Conservation (phyloP, 352 stramenopile species). For the Peronospora tabacina region DNA sequence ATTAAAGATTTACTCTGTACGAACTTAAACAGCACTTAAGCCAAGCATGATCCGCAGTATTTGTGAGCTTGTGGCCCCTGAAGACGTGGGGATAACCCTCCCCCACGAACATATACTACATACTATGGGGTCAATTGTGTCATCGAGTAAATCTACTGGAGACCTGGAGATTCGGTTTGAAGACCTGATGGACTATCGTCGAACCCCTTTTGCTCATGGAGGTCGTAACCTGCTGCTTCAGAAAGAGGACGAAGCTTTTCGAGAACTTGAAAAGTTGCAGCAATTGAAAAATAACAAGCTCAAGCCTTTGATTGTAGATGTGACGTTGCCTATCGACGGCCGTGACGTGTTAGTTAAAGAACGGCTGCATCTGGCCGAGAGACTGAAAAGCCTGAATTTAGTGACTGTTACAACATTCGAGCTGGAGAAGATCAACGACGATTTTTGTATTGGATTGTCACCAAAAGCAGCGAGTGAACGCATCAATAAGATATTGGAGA, state of each 20-base stretch:
- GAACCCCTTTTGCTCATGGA: conserved; percentile 25
- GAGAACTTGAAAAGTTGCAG: conserved; percentile 45
- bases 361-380: conserved; percentile 29
- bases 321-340: conserved; percentile 43
- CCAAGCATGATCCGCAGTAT: conserved; percentile 49
- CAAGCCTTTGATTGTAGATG: conserved; percentile 40
- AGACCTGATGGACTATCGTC: conserved; percentile 48
- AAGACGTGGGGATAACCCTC: conserved; percentile 33
- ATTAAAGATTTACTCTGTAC: background rate
- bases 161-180: conserved; percentile 35
- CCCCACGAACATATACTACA: conserved; percentile 63
- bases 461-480: conserved; percentile 37
- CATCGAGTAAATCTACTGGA: background rate
- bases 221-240: conserved; percentile 50
- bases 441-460: conserved; percentile 13
- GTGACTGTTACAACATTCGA: conserved; percentile 54
- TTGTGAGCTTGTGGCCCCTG: conserved; percentile 31
- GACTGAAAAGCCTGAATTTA: conserved; percentile 36
- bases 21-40: conserved; percentile 18
- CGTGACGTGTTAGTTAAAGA: conserved; percentile 32
- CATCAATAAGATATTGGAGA: conserved; percentile 46
- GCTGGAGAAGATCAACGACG: conserved; percentile 14
- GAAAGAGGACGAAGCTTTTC: conserved; percentile 70
- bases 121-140: conserved; percentile 22
- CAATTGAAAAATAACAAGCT: conserved; percentile 1